phyloP scores from a whole-genome alignment of 768 basidiomycete genomes.

The Lyophyllum atratum region DNA sequence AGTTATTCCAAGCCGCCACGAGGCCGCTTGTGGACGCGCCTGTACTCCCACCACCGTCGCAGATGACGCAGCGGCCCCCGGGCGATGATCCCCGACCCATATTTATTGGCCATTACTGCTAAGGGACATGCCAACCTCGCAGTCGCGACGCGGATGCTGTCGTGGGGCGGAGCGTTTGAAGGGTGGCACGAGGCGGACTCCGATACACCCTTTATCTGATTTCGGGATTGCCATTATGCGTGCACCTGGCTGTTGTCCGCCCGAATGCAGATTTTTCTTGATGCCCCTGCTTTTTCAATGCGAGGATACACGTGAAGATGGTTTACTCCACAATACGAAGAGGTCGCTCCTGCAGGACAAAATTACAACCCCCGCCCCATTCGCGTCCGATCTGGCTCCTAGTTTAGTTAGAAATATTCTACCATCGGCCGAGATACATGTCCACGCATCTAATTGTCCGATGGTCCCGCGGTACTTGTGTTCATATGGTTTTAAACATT shows the following conservation, averaged over 20 bases:
- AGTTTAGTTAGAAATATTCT: too few relatives aligned
- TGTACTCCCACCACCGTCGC: not conserved
- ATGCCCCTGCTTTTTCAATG: not conserved
- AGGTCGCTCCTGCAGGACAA: too few relatives aligned
- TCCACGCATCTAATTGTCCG: too few relatives aligned
- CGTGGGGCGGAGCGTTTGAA: not conserved
- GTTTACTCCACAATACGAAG: too few relatives aligned
- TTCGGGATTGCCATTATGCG: not conserved
- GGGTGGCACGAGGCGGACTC: not conserved
- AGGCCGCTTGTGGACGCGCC: not conserved
- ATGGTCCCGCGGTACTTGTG: too few relatives aligned
- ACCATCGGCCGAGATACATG: too few relatives aligned
- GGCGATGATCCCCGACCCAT: not conserved
- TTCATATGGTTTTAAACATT: too few relatives aligned
- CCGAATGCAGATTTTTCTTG: conserved; percentile 1
- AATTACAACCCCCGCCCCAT: too few relatives aligned
- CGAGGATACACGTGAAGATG: too few relatives aligned
- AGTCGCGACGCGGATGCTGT: not conserved
- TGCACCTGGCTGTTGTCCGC: not conserved
- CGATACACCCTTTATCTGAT: not conserved
- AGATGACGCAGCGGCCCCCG: not conserved
- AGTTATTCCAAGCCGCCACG: not conserved
- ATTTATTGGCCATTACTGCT: not conserved
- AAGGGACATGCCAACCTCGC: not conserved
- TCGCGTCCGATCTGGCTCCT: too few relatives aligned